Evolutionary conservation across 345 rosid species (phyloP).

Genomic region (Pugionium cornutum): DNA sequence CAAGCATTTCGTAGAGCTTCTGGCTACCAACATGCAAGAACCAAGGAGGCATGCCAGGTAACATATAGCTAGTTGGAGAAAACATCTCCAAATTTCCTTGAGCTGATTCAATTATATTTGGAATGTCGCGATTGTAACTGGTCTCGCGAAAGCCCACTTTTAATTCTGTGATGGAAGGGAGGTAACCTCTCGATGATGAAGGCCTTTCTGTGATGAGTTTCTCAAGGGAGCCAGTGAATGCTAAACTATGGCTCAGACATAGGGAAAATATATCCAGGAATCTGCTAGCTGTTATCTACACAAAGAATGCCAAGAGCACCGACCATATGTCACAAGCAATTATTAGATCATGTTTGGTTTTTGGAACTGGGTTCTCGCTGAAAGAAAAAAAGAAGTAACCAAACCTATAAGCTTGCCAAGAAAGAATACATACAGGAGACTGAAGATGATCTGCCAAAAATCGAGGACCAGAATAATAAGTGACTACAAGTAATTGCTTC

Average conservation of each 20-base stretch:
- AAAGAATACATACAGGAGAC: slow-evolving; percentile 75
- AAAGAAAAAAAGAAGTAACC: slow-evolving; percentile 21
- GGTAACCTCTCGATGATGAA: slow-evolving; percentile 67
- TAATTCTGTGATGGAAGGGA: slow-evolving; percentile 74
- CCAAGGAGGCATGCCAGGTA: slow-evolving; percentile 92
- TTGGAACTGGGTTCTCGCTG: slow-evolving; percentile 8
- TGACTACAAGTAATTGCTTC: slow-evolving; percentile 70
- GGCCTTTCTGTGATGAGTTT: slow-evolving; percentile 62
- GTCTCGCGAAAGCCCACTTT: slow-evolving; percentile 48
- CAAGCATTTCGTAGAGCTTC: slow-evolving; percentile 70
- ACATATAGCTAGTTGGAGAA: slow-evolving; percentile 44
- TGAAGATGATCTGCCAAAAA: slow-evolving; percentile 69
- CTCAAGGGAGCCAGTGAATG: slow-evolving; percentile 72
- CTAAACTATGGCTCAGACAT: slow-evolving; percentile 69
- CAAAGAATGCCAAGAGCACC: slow-evolving; percentile 18
- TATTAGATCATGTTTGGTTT: slow-evolving; percentile 12
- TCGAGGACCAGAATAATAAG: slow-evolving; percentile 83
- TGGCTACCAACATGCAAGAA: slow-evolving; percentile 68
- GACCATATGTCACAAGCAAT: slow-evolving; percentile 16
- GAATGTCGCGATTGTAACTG: slow-evolving; percentile 33
- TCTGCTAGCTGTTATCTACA: slow-evolving; percentile 79
- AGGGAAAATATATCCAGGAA: slow-evolving; percentile 76
- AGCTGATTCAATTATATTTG: slow-evolving; percentile 43
- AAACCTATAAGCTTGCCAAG: slow-evolving; percentile 34
- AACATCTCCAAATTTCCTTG: slow-evolving; percentile 37